phyloP scores from a whole-genome alignment of 768 basidiomycete genomes.

The Baorangia bicolor region DNA sequence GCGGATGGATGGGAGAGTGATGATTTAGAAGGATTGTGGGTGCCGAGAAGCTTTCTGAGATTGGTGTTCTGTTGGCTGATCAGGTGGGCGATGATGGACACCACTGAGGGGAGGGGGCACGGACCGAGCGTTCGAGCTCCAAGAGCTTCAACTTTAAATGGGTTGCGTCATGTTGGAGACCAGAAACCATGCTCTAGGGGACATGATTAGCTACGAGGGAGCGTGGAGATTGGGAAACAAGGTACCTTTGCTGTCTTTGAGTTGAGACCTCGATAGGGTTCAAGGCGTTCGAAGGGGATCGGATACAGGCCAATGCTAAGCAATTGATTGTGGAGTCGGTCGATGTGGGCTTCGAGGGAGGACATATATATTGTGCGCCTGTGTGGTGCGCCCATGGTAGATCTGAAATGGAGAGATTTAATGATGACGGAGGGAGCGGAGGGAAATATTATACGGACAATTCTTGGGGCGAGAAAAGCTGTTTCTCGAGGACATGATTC shows the following conservation, averaged over 20 bases:
- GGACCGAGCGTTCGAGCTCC: slow-evolving; percentile 67
- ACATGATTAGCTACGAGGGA: neutral
- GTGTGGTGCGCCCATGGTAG: slow-evolving; percentile 64
- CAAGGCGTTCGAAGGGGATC: slow-evolving; percentile 53
- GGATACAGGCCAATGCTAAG: slow-evolving; percentile 54
- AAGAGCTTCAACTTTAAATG: slow-evolving; percentile 60
- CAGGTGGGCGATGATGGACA: neutral
- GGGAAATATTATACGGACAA: slow-evolving; percentile 41
- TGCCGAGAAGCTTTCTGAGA: slow-evolving; percentile 32
- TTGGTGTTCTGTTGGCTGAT: slow-evolving; percentile 27
- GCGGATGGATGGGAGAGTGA: slow-evolving; percentile 24
- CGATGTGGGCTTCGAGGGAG: slow-evolving; percentile 71
- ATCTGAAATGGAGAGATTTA: slow-evolving; percentile 35
- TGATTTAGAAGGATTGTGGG: slow-evolving; percentile 17
- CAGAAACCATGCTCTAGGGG: slow-evolving; percentile 67
- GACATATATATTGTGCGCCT: slow-evolving; percentile 70
- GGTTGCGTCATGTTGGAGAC: slow-evolving; percentile 64
- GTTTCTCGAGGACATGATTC: slow-evolving; percentile 76
- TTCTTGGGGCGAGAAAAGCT: slow-evolving; percentile 64
- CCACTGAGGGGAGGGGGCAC: slow-evolving; percentile 2
- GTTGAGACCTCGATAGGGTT: slow-evolving; percentile 68
- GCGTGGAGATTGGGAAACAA: neutral
- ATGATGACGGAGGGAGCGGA: neutral
- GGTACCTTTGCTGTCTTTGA: slow-evolving; percentile 72
- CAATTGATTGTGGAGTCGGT: slow-evolving; percentile 61